Conservation (phyloP, 2,329 filamentous ascomycete species). For the Neofusicoccum umdonicola region DNA sequence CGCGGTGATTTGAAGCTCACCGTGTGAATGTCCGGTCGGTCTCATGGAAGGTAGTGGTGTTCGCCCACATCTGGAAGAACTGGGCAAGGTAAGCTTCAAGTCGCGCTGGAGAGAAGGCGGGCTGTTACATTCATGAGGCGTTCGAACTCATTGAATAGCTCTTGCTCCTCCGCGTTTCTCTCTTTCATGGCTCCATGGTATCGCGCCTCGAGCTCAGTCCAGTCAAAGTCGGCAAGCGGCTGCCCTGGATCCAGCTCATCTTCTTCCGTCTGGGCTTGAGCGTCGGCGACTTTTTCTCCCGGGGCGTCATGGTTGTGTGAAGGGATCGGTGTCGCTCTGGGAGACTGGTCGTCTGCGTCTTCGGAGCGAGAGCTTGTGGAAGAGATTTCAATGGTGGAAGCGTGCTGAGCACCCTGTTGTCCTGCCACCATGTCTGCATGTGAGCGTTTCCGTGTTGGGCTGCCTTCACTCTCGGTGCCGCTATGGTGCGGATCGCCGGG, state of each 20-base stretch:
- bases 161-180: slow-evolving; percentile 62
- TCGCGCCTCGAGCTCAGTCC: slow-evolving; percentile 70
- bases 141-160: slow-evolving; percentile 66
- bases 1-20: slow-evolving; percentile 41
- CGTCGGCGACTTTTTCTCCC: slow-evolving; percentile 21
- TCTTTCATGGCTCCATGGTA: slow-evolving; percentile 66
- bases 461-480: neutral
- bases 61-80: slow-evolving; percentile 80
- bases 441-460: slow-evolving; percentile 7
- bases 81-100: slow-evolving; percentile 54
- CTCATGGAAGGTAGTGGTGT: slow-evolving; percentile 69
- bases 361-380: neutral
- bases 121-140: slow-evolving; percentile 38
- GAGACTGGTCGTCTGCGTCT: neutral
- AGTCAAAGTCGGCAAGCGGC: slow-evolving; percentile 62
- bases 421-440: slow-evolving; percentile 24
- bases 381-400: neutral
- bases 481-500: neutral
- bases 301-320: neutral
- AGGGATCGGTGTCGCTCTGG: neutral
- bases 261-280: slow-evolving; percentile 17
- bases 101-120: neutral
- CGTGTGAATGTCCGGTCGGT: slow-evolving; percentile 75
- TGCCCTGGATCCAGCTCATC: slow-evolving; percentile 5
- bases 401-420: neutral